Evolutionary conservation across 2,329 filamentous ascomycete species (phyloP).

Genomic region (Chaetomium globosum): DNA sequence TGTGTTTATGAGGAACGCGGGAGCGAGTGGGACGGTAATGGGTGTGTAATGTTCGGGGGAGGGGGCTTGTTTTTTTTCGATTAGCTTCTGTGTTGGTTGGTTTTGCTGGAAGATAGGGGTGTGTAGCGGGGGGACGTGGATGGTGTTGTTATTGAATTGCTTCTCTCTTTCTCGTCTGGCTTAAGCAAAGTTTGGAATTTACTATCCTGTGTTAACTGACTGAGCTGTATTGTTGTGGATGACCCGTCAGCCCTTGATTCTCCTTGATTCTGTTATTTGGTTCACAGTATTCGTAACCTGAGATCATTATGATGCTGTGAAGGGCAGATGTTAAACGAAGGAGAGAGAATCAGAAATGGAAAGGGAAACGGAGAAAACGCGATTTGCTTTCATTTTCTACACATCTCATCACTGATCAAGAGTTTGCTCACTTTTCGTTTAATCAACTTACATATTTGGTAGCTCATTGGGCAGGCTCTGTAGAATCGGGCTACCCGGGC

Average conservation of each 20-base stretch:
- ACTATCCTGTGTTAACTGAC: not conserved
- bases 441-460: not conserved
- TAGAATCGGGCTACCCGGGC: too few species aligned
- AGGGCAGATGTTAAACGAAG: not conserved
- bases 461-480: not conserved
- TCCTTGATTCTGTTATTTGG: not conserved
- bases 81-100: not conserved
- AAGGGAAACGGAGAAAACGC: not conserved
- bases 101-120: not conserved
- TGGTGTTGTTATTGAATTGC: not conserved
- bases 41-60: not conserved
- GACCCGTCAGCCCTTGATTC: not conserved
- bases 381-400: not conserved
- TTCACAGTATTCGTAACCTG: not conserved
- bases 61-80: not conserved
- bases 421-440: not conserved
- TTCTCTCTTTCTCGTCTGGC: not conserved
- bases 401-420: not conserved
- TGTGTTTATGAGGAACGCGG: not conserved
- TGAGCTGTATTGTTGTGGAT: not conserved
- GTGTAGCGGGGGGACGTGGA: not conserved
- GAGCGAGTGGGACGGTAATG: not conserved
- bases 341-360: not conserved
- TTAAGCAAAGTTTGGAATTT: not conserved
- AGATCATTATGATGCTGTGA: not conserved